Percentiles rank a stretch among this genome's conserved stretches.
These are phyloP conservation scores for Apiospora rasikravindrae DNA, from an alignment of 2,329 filamentous ascomycete species.

Conservation along the genomic window DNA sequence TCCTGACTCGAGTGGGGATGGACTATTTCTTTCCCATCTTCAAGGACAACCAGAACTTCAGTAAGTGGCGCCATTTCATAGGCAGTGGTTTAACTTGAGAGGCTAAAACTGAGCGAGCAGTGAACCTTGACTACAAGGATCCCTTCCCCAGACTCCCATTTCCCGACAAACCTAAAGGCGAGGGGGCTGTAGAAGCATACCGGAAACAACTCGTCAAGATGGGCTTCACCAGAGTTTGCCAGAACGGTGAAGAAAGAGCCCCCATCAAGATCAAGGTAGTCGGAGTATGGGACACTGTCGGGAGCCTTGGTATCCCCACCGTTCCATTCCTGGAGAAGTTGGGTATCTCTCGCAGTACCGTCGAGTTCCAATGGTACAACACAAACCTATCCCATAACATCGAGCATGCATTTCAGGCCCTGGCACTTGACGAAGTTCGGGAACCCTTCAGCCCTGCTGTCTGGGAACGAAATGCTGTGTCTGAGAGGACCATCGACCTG, in stretches of 20 bases:
- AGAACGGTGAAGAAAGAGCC: conserved; percentile 41
- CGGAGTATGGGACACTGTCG: conserved; percentile 59
- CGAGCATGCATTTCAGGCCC: conserved; percentile 63
- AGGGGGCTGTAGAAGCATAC: conserved; percentile 48
- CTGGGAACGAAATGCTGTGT: conserved; percentile 53
- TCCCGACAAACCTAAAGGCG: conserved; percentile 53
- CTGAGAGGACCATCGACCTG: conserved; percentile 48
- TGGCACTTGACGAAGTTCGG: conserved; percentile 63
- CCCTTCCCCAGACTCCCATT: conserved; percentile 54
- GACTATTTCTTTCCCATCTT: conserved; percentile 61
- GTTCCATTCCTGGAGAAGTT: conserved; percentile 46
- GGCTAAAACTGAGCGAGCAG: conserved; percentile 21
- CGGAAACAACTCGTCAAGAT: conserved; percentile 50
- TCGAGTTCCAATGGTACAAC: conserved; percentile 52
- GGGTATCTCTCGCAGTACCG: conserved; percentile 50
- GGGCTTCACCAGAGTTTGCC: conserved; percentile 48
- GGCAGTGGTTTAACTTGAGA: background rate
- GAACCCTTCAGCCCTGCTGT: conserved; percentile 60
- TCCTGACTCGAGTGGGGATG: conserved; percentile 58
- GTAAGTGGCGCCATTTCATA: background rate
- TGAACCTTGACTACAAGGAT: conserved; percentile 50
- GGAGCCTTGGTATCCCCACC: conserved; percentile 45
- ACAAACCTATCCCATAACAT: conserved; percentile 58
- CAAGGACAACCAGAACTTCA: conserved; percentile 61
- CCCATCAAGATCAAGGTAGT: conserved; percentile 34